Percentiles rank a stretch among this genome's conserved stretches.
Evolutionary conservation across 2,329 filamentous ascomycete species (phyloP).

Genomic region (Claviceps citrina): DNA sequence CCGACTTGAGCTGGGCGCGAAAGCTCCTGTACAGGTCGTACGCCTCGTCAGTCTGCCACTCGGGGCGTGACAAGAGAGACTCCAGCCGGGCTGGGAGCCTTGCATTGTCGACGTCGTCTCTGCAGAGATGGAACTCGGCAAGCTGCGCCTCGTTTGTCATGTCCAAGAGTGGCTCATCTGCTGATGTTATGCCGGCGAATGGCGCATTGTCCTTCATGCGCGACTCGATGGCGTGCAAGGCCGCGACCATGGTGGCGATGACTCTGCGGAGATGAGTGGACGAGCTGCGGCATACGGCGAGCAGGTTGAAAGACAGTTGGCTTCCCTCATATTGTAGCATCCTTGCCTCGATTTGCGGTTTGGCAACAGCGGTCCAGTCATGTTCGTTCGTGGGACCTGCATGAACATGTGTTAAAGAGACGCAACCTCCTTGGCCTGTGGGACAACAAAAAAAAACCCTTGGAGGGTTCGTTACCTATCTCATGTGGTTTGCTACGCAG

Average conservation of each 20-base stretch:
- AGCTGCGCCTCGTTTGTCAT: conserved; percentile 13
- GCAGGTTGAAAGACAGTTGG: conserved; percentile 58
- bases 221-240: conserved; percentile 22
- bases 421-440: too few relatives aligned
- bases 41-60: conserved; percentile 13
- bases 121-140: conserved; percentile 16
- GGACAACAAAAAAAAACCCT: not conserved
- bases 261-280: conserved; percentile 32
- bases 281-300: conserved; percentile 58
- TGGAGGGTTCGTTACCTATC: conserved; percentile 14
- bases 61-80: conserved; percentile 6
- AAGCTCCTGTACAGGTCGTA: conserved; percentile 24
- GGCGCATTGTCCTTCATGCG: conserved; percentile 12
- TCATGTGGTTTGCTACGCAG: conserved; percentile 51
- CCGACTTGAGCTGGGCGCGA: conserved; percentile 23
- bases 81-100: conserved; percentile 8
- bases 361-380: conserved; percentile 54
- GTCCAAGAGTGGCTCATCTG: conserved; percentile 11
- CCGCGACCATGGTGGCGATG: conserved; percentile 28
- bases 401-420: not conserved
- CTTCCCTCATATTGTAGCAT: conserved; percentile 53
- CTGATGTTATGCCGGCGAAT: conserved; percentile 12
- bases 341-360: conserved; percentile 47
- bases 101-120: conserved; percentile 12
- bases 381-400: conserved; percentile 10